A percentile compares a stretch with the other conserved stretches of the same genome.
Evolutionary conservation across 2,329 filamentous ascomycete genomes (phyloP).

Genomic region (Aphanoascus verrucosus): DNA sequence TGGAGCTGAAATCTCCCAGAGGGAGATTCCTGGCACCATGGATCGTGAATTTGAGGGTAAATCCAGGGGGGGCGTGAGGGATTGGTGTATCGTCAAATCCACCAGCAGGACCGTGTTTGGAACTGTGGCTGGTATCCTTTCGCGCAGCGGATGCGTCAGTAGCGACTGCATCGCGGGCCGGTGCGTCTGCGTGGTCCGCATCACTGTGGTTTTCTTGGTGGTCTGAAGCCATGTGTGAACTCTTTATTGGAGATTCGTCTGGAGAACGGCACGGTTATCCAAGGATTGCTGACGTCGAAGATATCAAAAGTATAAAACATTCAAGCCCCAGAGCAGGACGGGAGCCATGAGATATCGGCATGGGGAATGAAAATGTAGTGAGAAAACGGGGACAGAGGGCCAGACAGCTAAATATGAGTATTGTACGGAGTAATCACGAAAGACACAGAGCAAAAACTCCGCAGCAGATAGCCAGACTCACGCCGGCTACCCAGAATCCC

Average conservation of each 20-base stretch:
- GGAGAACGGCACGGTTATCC: background rate
- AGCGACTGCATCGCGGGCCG: background rate
- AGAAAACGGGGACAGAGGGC: background rate
- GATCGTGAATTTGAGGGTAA: conserved; percentile 75
- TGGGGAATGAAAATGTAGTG: background rate
- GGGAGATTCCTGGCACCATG: conserved; percentile 72
- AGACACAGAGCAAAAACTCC: background rate
- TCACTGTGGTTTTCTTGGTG: background rate
- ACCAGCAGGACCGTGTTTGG: conserved; percentile 48
- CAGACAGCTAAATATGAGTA: background rate
- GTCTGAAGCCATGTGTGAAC: background rate
- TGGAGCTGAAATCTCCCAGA: conserved; percentile 63
- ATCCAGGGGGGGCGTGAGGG: conserved; percentile 63
- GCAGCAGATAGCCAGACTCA: background rate
- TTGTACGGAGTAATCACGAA: too few relatives aligned
- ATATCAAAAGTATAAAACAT: background rate
- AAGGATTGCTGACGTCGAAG: background rate
- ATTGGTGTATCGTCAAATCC: conserved; percentile 73
- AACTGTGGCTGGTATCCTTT: conserved; percentile 2
- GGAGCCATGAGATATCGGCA: background rate
- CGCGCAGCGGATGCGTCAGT: background rate
- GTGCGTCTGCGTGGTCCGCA: background rate
- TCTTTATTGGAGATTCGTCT: background rate
- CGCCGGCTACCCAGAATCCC: background rate
- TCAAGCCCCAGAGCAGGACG: background rate